Evolutionary conservation across 176 grass and related monocot species (phyloP), one percentile per base, ranked within the genome.

Genomic region (Rhipidocladum racemiflorum): DNA sequence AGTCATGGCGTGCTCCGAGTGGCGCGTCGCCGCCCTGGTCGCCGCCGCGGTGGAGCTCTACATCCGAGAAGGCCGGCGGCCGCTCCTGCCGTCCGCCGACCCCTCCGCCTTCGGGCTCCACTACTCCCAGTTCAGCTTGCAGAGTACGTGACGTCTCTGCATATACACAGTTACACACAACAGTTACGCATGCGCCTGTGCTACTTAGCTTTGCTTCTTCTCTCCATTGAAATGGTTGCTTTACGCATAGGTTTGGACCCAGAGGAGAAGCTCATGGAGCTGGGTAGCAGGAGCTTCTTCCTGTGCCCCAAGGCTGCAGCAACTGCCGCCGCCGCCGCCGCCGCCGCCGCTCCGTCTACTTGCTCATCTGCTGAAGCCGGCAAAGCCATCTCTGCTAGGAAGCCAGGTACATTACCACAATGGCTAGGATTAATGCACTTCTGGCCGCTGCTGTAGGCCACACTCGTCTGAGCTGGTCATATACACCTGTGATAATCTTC

Each of bases 211-310:
- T 10, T 9, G 69, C 23, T 34, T 53, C 23, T 60, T 21, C 3
- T 21, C 46, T 42, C 9, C 50, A 70, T n/a, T 51, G 38, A 65
- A 38, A 79, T 49, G 35, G 63, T 46, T 75, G 69, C 27, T 38
- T 27, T 59, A 32, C 9, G 5, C 54, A 10, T 48, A 97, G 94
- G 91, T 80, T 83, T 97, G 83, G 69, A 85, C 75, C 68, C 83
- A 2, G 76, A 77, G 30, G 94, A 91, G 74, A 91, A 91, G 68
- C 74, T 93, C 28, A 64, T 93, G 71, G 73, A 68, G 51, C 80
- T 89, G 57, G 94, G 78, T 23, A 91, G 91, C 56, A 89, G 94
- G 49, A 97, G 86, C 81, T 97, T 97, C 86, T 97, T 97, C 85
- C 94, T 97, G 65, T 97, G 91, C 39, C 68, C 74, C 68, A 93